Evolutionary conservation across 169 alveolate genomes (phyloP), one percentile per base, ranked within the genome.

Genomic region (Sarcocystis neurona): DNA sequence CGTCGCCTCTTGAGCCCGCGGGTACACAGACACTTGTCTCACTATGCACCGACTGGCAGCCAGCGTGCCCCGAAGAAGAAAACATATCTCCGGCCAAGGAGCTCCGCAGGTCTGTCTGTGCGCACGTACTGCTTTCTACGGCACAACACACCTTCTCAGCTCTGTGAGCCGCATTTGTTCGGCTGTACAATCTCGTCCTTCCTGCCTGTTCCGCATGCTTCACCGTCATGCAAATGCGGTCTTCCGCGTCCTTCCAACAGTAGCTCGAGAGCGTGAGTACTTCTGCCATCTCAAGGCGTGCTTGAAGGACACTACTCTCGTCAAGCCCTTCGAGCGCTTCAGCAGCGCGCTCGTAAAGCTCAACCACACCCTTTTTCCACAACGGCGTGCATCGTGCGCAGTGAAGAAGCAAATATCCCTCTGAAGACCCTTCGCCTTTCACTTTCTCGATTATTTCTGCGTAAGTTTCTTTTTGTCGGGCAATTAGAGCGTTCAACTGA

Each of bases 101-200:
- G n/a, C n/a, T n/a, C n/a, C n/a, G n/a, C n/a, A n/a, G n/a, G n/a
- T n/a, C n/a, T n/a, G n/a, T n/a, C n/a, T n/a, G n/a, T n/a, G n/a
- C n/a, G n/a, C n/a, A n/a, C n/a, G n/a, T n/a, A n/a, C n/a, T n/a
- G n/a, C n/a, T n/a, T n/a, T n/a, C n/a, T n/a, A n/a, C n/a, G n/a
- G n/a, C n/a, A n/a, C n/a, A n/a, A n/a, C 82, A 23, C 53, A 72
- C 82, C 53, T 72, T 72, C 27, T 72, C 82, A 32, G 39, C 20
- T 72, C 34, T 72, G 56, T 4, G 41, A 39, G 58, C 27, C 82
- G 20, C 41, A 39, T 39, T 47, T 8, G 41, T 6, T 5, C 82
- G 34, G 82, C 82, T 10, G 18, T 56, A 0, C 58, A 48, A 53
- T 39, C 41, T 47, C 58, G 41, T 72, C 56, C 41, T 56, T 6